Conservation (phyloP, 116 monocot species). For the Trichopus zeylanicus region DNA sequence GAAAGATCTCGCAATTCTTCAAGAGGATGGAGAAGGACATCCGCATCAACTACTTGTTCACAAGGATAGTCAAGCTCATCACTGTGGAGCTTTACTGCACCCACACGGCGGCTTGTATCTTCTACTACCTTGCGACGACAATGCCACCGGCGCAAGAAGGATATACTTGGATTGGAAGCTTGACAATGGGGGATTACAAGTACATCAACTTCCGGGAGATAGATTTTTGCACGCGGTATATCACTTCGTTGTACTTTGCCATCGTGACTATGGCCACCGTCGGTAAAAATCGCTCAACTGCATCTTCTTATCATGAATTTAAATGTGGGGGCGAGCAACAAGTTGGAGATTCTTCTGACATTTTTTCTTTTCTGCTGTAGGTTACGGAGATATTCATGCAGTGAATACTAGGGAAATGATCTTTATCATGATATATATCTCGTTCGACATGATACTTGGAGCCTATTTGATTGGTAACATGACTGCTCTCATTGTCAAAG, state of each 20-base stretch:
- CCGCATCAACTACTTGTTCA: conserved; percentile 60
- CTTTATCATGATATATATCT: conserved; percentile 56
- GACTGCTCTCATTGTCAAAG: conserved; percentile 76
- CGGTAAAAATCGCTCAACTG: conserved; percentile 17
- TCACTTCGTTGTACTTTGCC: conserved; percentile 57
- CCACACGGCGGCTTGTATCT: conserved; percentile 61
- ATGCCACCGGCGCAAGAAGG: conserved; percentile 38
- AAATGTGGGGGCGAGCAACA: no score
- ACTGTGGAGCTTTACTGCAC: conserved; percentile 65
- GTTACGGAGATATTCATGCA: conserved; percentile 77
- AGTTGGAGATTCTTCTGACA: not conserved
- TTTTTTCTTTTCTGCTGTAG: conserved; percentile 13
- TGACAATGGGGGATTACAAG: conserved; percentile 36
- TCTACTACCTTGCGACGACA: conserved; percentile 71
- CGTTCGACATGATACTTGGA: conserved; percentile 57
- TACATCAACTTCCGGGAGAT: conserved; percentile 67
- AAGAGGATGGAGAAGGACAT: conserved; percentile 67
- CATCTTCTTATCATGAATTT: not conserved
- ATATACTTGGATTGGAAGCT: conserved; percentile 67
- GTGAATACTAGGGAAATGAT: conserved; percentile 69
- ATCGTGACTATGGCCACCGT: conserved; percentile 66
- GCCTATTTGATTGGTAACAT: conserved; percentile 78
- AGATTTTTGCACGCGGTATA: conserved; percentile 50
- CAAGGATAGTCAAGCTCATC: conserved; percentile 62
- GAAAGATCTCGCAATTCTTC: conserved; percentile 42